phyloP scores from a whole-genome alignment of 2,329 filamentous ascomycete species.

The Stemphylium vesicarium region DNA sequence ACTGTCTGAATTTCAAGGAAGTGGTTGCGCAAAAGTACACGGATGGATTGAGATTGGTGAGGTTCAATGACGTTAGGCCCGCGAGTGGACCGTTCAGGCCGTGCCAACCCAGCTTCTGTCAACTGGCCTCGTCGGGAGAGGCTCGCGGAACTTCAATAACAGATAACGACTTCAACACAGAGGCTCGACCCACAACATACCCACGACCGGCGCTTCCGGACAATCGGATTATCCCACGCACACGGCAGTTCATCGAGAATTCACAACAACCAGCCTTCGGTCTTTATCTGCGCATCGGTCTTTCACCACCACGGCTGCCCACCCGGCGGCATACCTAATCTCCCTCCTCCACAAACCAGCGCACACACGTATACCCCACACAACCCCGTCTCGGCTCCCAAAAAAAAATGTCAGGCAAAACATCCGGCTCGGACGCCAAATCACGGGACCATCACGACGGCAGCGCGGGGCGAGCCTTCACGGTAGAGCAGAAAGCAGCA shows the following conservation, averaged over 20 bases:
- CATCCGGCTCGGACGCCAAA: slow-evolving; percentile 52
- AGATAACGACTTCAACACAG: slow-evolving; percentile 20
- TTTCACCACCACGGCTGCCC: slow-evolving; percentile 11
- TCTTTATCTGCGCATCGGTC: slow-evolving; percentile 11
- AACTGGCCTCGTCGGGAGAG: slow-evolving; percentile 34
- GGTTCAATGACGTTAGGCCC: slow-evolving; percentile 35
- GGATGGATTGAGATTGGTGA: slow-evolving; percentile 20
- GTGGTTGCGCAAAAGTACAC: neutral
- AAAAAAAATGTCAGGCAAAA: slow-evolving; percentile 51
- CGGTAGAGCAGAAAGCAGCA: slow-evolving; percentile 86
- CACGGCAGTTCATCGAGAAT: neutral
- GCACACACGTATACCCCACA: slow-evolving; percentile 3
- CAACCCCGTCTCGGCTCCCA: slow-evolving; percentile 21
- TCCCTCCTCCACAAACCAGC: slow-evolving; percentile 1
- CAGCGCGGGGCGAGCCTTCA: slow-evolving; percentile 78
- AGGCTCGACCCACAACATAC: slow-evolving; percentile 1
- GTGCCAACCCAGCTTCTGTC: slow-evolving; percentile 33
- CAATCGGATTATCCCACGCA: neutral
- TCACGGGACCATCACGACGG: slow-evolving; percentile 75
- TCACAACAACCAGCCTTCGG: slow-evolving; percentile 2
- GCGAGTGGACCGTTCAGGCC: slow-evolving; percentile 16
- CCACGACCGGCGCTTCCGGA: neutral
- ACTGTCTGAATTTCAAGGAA: neutral
- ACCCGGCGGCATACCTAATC: slow-evolving; percentile 11
- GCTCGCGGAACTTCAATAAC: slow-evolving; percentile 22